A percentile compares a stretch with the other conserved stretches of the same genome.
These are phyloP conservation scores for Luzula sylvatica DNA, from an alignment of 176 grass and related monocot genomes.

Conservation along the genomic window DNA sequence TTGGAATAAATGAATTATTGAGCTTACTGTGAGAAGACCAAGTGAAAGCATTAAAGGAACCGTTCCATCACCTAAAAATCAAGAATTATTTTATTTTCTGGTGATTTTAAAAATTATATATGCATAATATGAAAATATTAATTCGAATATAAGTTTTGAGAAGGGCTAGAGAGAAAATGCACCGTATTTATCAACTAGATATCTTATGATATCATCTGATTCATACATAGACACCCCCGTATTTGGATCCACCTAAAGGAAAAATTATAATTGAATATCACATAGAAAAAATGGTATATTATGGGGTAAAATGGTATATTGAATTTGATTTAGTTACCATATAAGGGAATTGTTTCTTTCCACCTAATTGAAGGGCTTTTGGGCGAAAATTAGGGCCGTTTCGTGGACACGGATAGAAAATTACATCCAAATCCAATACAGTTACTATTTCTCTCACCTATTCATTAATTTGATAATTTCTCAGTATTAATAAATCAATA, in stretches of 20 bases:
- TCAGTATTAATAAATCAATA: constrained; percentile 1
- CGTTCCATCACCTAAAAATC: constrained; percentile 69
- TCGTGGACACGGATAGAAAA: constrained; percentile 87
- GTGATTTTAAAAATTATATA: constrained; percentile 8
- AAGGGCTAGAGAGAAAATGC: constrained; percentile 16
- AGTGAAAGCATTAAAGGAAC: constrained; percentile 78
- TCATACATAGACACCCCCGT: constrained; percentile 89
- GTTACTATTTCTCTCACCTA: constrained; percentile 86
- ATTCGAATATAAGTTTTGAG: constrained; percentile 2
- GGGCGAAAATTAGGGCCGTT: constrained; percentile 83
- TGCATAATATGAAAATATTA: background rate
- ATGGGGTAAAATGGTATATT: too few relatives aligned
- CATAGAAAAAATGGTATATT: too few relatives aligned
- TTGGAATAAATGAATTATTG: background rate
- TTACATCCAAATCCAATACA: constrained; percentile 81
- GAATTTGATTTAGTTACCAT: constrained; percentile 42
- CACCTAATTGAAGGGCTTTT: constrained; percentile 72
- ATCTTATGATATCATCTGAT: constrained; percentile 95
- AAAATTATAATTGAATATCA: background rate
- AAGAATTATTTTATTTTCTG: constrained; percentile 19
- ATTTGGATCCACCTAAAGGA: constrained; percentile 88
- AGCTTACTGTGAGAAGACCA: constrained; percentile 74
- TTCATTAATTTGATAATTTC: constrained; percentile 16
- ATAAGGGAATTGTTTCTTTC: constrained; percentile 95
- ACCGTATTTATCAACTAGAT: constrained; percentile 79